These are phyloP conservation scores for Medicago ruthenica DNA, from an alignment of 306 rosid genomes.

Conservation along the genomic window DNA sequence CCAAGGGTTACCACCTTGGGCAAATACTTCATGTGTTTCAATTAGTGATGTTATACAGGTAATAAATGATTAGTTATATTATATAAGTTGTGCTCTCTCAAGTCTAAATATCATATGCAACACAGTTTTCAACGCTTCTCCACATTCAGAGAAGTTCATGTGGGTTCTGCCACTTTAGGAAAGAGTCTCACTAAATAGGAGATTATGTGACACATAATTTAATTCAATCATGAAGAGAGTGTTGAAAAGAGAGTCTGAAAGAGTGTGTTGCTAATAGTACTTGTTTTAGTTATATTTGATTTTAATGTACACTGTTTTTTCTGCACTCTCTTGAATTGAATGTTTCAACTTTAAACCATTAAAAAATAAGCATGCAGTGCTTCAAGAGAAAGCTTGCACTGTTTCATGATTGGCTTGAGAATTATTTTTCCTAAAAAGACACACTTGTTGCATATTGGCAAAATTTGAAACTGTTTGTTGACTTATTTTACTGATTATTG, in stretches of 20 bases:
- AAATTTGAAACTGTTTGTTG: slow-evolving; percentile 22
- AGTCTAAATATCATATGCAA: neutral
- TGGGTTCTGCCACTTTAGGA: neutral
- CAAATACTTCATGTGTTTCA: slow-evolving; percentile 84
- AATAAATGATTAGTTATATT: slow-evolving; percentile 41
- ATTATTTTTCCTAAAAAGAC: slow-evolving; percentile 14
- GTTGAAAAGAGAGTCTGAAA: neutral
- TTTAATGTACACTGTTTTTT: slow-evolving; percentile 2
- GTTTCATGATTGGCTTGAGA: slow-evolving; percentile 18
- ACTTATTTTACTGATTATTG: slow-evolving; percentile 25
- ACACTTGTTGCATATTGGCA: slow-evolving; percentile 9
- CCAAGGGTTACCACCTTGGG: slow-evolving; percentile 81
- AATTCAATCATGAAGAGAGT: neutral
- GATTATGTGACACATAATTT: neutral
- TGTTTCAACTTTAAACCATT: slow-evolving; percentile 7
- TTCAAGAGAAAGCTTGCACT: slow-evolving; percentile 8
- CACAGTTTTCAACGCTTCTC: neutral
- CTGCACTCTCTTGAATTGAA: slow-evolving; percentile 13
- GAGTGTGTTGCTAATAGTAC: neutral
- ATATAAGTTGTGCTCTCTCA: neutral
- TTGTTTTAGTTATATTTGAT: slow-evolving; percentile 10
- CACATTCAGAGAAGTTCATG: neutral
- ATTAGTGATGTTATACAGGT: slow-evolving; percentile 86
- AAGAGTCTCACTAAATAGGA: neutral
- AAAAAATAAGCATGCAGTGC: slow-evolving; percentile 23